Percentiles rank a stretch among this genome's conserved stretches.
These are phyloP conservation scores for Dendrocalamus latiflorus DNA, from an alignment of 202 grass and related monocot species.

Conservation along the genomic window DNA sequence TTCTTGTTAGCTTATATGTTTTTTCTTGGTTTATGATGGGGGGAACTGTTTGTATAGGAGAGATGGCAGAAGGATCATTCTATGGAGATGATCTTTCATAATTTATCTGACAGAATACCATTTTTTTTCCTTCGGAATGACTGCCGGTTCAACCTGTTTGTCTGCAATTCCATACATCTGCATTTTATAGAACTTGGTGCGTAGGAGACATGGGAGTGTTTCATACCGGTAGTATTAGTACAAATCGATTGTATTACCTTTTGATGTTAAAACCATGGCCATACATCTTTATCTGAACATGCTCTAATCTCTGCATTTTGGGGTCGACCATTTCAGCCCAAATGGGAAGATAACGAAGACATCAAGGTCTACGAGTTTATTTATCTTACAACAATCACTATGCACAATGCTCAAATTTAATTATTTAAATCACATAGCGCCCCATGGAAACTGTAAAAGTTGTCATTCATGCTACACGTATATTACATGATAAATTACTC, in stretches of 20 bases:
- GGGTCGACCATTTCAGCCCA: not conserved
- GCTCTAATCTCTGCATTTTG: not conserved
- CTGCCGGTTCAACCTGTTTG: not conserved
- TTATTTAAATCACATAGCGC: not conserved
- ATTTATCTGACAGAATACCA: not conserved
- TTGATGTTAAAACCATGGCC: not conserved
- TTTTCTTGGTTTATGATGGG: not conserved
- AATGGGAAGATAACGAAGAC: not conserved
- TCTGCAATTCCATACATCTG: not conserved
- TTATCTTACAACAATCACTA: not conserved
- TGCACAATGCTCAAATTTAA: not conserved
- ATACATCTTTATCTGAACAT: not conserved
- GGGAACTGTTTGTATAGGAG: slow-evolving; percentile 22
- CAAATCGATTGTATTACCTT: not conserved
- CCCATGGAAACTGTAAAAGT: not conserved
- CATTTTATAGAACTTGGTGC: not conserved
- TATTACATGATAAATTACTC: slow-evolving; percentile 28
- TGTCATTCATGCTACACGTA: slow-evolving; percentile 10
- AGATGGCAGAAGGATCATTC: not conserved
- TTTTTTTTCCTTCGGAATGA: not conserved
- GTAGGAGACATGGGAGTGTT: not conserved
- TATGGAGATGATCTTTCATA: not conserved
- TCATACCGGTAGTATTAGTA: not conserved
- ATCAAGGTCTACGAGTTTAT: not conserved
- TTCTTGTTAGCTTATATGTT: too few species aligned